Evolutionary conservation across 2,329 filamentous ascomycete species (phyloP).

Genomic region (Penicillium nordicum): DNA sequence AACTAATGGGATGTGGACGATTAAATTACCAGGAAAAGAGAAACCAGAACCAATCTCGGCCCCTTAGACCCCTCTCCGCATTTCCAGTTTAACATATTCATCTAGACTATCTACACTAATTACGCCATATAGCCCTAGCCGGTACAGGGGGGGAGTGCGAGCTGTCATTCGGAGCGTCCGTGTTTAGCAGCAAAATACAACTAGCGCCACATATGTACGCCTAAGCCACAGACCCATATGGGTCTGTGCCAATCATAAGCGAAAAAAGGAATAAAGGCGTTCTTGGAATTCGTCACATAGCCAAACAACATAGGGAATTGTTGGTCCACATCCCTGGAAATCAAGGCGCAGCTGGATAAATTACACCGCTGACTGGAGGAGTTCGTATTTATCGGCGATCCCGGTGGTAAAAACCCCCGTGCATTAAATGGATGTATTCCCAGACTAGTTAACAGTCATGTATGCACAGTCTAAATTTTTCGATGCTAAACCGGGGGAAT

Average conservation of each 20-base stretch:
- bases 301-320: background rate
- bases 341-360: constrained; percentile 12
- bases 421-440: background rate
- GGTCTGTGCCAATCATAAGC: background rate
- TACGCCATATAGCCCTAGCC: constrained; percentile 7
- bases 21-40: background rate
- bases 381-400: constrained; percentile 20
- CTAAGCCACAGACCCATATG: background rate
- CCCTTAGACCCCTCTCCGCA: background rate
- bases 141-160: constrained; percentile 1
- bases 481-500: constrained; percentile 2
- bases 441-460: background rate
- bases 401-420: constrained; percentile 12
- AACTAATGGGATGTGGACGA: background rate
- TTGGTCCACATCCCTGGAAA: background rate
- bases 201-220: constrained; percentile 7
- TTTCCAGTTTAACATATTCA: background rate
- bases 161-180: constrained; percentile 8
- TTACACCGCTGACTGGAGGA: constrained; percentile 17
- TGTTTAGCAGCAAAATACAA: background rate
- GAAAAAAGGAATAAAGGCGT: background rate
- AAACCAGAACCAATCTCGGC: background rate
- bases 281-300: background rate
- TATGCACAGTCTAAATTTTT: constrained; percentile 6
- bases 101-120: background rate